These are phyloP conservation scores for Aspergillus sp. DNA, from an alignment of 2,329 filamentous ascomycete genomes.

Conservation along the genomic window DNA sequence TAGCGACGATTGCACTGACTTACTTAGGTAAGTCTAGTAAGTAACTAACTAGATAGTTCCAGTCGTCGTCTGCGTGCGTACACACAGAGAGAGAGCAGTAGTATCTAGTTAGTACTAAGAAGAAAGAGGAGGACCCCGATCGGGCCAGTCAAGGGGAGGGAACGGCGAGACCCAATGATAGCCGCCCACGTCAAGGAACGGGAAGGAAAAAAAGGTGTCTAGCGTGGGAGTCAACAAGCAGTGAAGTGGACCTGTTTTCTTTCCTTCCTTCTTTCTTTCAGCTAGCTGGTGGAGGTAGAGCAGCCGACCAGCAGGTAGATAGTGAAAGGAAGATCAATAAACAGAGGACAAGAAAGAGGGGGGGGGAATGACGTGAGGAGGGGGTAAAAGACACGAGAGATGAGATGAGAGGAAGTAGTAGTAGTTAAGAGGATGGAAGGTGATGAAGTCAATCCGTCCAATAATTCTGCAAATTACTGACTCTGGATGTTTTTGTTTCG, in stretches of 20 bases:
- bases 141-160: constrained; percentile 19
- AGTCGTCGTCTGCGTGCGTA: too few relatives aligned
- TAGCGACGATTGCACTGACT: too few relatives aligned
- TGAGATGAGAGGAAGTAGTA: constrained; percentile 4
- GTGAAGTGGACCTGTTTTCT: too few relatives aligned
- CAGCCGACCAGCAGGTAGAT: constrained; percentile 10
- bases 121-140: constrained; percentile 9
- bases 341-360: background rate
- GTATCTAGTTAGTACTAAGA: background rate
- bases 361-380: background rate
- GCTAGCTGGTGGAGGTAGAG: constrained; percentile 8
- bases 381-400: background rate
- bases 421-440: too few relatives aligned
- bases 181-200: constrained; percentile 26
- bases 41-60: too few relatives aligned
- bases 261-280: background rate
- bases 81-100: too few relatives aligned
- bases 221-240: constrained; percentile 14
- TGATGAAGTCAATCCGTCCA: too few relatives aligned
- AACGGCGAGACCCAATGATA: constrained; percentile 23
- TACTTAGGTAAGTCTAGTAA: too few relatives aligned
- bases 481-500: too few relatives aligned
- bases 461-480: too few relatives aligned
- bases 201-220: constrained; percentile 6
- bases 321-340: constrained; percentile 1